A percentile compares a stretch with the other conserved stretches of the same genome.
These are phyloP conservation scores for Xylaria nigripes DNA, from an alignment of 495 filamentous ascomycete genomes.

Conservation along the genomic window DNA sequence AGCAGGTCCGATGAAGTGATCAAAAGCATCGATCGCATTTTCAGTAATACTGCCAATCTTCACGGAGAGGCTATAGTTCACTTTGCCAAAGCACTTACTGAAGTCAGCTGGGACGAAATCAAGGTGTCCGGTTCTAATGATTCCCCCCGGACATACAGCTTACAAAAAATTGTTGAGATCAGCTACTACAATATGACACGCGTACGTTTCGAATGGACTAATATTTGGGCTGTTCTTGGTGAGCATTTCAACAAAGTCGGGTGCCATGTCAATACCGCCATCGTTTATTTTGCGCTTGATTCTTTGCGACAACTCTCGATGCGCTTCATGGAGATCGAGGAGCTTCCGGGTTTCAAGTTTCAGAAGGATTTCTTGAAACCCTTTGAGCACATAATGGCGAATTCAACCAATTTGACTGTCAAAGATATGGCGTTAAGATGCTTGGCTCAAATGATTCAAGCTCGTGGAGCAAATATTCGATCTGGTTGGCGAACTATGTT, in stretches of 20 bases:
- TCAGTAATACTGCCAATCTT: constrained; percentile 88
- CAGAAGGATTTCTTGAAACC: constrained; percentile 99
- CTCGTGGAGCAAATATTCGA: constrained; percentile 87
- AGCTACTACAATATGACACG: constrained; percentile 99
- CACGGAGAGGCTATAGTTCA: constrained; percentile 95
- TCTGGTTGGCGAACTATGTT: constrained; percentile 99
- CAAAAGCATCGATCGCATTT: constrained; percentile 87
- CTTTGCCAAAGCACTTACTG: constrained; percentile 85
- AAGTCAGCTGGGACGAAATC: constrained; percentile 99
- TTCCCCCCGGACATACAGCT: constrained; percentile 86
- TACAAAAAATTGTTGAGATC: constrained; percentile 98
- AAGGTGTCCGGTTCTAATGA: constrained; percentile 92
- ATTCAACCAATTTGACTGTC: constrained; percentile 78
- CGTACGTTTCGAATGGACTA: constrained; percentile 96
- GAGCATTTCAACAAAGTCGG: constrained; percentile 97
- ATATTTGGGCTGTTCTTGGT: constrained; percentile 91
- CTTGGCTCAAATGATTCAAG: constrained; percentile 97
- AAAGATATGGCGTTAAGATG: constrained; percentile 99
- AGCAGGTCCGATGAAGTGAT: constrained; percentile 87
- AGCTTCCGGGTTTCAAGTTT: constrained; percentile 97
- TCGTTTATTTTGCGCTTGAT: constrained; percentile 95
- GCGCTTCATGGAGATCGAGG: constrained; percentile 97
- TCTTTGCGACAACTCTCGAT: constrained; percentile 92
- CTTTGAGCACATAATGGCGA: constrained; percentile 94
- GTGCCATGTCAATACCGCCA: constrained; percentile 87